phyloP scores from a whole-genome alignment of 768 basidiomycete species.

The Suillus subalutaceus region DNA sequence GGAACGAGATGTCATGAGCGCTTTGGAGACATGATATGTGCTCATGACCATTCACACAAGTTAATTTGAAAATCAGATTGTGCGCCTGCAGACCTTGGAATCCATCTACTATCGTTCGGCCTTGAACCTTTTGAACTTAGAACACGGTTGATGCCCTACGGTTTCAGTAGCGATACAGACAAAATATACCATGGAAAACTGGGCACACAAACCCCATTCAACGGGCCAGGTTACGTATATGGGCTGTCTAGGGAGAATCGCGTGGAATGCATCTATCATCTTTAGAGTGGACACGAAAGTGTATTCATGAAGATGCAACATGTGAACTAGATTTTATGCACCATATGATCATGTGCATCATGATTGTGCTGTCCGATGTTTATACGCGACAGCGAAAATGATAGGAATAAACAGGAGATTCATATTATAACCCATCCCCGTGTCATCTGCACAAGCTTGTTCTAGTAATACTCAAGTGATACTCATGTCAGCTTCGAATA shows the following conservation, averaged over 20 bases:
- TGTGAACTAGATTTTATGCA: neutral
- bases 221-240: neutral
- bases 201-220: neutral
- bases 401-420: neutral
- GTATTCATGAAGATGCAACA: neutral
- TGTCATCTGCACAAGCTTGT: neutral
- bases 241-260: neutral
- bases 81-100: neutral
- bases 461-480: too few species aligned
- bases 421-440: neutral
- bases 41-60: neutral
- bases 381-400: neutral
- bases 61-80: neutral
- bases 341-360: neutral
- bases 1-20: neutral
- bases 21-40: neutral
- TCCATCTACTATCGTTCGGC: neutral
- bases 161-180: neutral
- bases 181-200: slow-evolving; percentile 1
- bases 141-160: neutral
- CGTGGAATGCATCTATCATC: neutral
- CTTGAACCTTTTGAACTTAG: neutral
- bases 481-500: too few species aligned
- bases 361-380: slow-evolving; percentile 7
- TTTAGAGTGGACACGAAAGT: neutral